Percentiles rank a stretch among this genome's conserved stretches.
Evolutionary conservation across 2,329 filamentous ascomycete species (phyloP).

Genomic region (Colletotrichum destructivum): DNA sequence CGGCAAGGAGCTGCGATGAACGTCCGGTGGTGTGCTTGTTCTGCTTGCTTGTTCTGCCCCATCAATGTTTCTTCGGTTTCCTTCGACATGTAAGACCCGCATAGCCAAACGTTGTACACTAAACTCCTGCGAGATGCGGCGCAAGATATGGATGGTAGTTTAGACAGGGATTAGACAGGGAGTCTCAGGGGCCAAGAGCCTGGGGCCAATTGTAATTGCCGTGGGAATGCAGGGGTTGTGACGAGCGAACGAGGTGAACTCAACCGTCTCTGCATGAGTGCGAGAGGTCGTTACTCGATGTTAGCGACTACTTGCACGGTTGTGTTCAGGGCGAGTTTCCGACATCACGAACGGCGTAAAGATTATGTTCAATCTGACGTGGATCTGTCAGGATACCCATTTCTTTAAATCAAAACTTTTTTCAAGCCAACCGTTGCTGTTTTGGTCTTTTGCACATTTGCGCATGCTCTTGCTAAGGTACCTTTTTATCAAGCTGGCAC

Average conservation of each 20-base stretch:
- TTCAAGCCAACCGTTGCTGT: background rate
- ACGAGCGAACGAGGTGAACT: constrained; percentile 32
- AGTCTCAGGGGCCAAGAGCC: constrained; percentile 35
- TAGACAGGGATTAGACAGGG: constrained; percentile 42
- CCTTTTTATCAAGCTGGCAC: constrained; percentile 44
- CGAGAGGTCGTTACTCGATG: constrained; percentile 46
- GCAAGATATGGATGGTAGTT: constrained; percentile 26
- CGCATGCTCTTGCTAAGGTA: constrained; percentile 28
- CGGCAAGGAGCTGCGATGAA: constrained; percentile 46
- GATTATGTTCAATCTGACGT: constrained; percentile 5
- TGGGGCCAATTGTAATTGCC: constrained; percentile 35
- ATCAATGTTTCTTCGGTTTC: constrained; percentile 14
- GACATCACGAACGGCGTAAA: constrained; percentile 23
- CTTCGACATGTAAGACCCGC: constrained; percentile 18
- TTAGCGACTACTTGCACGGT: constrained; percentile 43
- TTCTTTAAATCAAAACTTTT: constrained; percentile 15
- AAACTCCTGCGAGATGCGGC: constrained; percentile 12
- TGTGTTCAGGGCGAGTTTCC: background rate
- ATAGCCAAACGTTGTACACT: constrained; percentile 22
- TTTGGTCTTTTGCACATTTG: background rate
- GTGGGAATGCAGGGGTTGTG: constrained; percentile 40
- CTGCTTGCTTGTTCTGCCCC: constrained; percentile 3
- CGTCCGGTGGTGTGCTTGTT: background rate
- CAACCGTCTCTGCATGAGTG: constrained; percentile 38
- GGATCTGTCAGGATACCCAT: constrained; percentile 32